Evolutionary conservation across 2,329 filamentous ascomycete species (phyloP).

Genomic region (Ascochyta clinopodiicola): DNA sequence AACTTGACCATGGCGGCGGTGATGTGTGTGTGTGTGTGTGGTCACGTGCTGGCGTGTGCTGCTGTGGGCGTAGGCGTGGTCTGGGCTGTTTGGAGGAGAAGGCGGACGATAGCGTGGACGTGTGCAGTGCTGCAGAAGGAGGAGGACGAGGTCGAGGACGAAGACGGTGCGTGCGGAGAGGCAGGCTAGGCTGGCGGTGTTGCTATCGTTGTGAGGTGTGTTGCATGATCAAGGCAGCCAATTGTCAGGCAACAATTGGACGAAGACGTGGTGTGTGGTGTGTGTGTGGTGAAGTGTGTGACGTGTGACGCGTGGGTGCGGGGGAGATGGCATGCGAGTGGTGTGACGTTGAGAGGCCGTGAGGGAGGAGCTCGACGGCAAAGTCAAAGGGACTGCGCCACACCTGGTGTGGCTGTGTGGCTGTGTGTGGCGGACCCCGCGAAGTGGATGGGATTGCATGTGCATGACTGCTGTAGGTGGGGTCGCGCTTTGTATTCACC

Average conservation of each 20-base stretch:
- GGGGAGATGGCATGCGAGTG: constrained; percentile 7
- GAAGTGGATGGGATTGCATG: neutral
- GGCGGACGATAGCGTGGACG: too few relatives aligned
- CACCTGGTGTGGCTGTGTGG: neutral
- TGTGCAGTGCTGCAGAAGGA: too few relatives aligned
- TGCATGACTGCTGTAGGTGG: neutral
- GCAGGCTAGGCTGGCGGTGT: constrained; percentile 28
- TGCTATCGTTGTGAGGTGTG: constrained; percentile 28
- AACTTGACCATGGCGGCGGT: constrained; percentile 57
- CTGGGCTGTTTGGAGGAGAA: too few relatives aligned
- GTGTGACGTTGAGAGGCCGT: constrained; percentile 9
- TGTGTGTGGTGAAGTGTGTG: too few relatives aligned
- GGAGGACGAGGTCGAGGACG: too few relatives aligned
- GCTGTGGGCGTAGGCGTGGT: too few relatives aligned
- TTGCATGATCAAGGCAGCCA: constrained; percentile 41
- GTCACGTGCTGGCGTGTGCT: neutral
- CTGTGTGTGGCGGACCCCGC: neutral
- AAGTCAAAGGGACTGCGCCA: too few relatives aligned
- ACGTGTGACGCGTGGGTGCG: constrained; percentile 1
- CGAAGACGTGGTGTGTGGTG: constrained; percentile 1
- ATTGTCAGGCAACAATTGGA: constrained; percentile 32
- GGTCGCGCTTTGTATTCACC: neutral
- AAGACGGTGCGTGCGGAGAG: neutral
- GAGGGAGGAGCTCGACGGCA: neutral
- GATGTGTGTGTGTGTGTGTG: constrained; percentile 1